Base-by-base conservation (phyloP, 2,329 filamentous ascomycete species). In the Penicillium freii region DNA sequence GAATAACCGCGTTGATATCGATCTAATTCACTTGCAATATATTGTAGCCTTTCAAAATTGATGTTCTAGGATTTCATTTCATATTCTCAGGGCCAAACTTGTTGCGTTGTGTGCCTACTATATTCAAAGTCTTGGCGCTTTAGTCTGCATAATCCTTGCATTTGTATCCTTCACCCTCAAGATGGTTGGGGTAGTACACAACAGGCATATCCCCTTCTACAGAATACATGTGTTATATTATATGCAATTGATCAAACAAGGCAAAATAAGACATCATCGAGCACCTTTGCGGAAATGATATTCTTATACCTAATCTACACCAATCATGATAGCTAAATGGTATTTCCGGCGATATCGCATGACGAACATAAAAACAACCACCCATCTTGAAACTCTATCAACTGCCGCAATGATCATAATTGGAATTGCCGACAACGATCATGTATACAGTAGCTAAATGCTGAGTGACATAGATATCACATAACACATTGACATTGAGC, bases 1-100 rank as follows among this genome's bases (percentile, higher is more conserved):
- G 33, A 46, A 36, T 63, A 63, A 31, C 61, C 61, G 61, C 34
- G 31, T 43, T 45, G 44, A 40, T 33, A 40, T 53, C 13, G 23
- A 53, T 40, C 7, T 34, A 34, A 11, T 47, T 47, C 13, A 34
- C n/a, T 23, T 10, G 3, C n/a, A 33, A 10, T 19, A 45, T 45
- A 45, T 45, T 31, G 11, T 25, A 25, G 21, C 4, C 4, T 33
- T 31, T 3, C 4, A 21, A 1, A 21, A 21, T 31, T 31, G 25
- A 45, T 19, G 43, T 42, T 42, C 11, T 42, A 23, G 21, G 21
- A 23, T 17, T 42, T n/a, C 40, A 23, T 15, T 25, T n/a, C 42
- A 11, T n/a, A 27, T 27, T 6, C 4, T 43, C 27, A 27, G 4
- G 23, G 13, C 39, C 8, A 23, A 42, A 15, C 13, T 21, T 5